Evolutionary conservation across 352 stramenopile species (phyloP), one percentile per base, ranked within the genome.

Genomic region (Phytophthora podocarpi): DNA sequence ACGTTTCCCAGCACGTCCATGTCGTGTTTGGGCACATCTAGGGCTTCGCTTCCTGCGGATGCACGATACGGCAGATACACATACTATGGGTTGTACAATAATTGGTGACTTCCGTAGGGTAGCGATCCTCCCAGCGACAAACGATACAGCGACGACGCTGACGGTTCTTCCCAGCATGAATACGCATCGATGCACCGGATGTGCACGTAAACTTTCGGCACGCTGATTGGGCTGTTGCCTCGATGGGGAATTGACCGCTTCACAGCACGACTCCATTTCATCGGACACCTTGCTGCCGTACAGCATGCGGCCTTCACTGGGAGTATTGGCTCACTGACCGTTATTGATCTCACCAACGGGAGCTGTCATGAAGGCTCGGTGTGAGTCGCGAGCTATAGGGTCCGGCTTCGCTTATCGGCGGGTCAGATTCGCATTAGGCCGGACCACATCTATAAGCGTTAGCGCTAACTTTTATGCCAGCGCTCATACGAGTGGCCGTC

Each of bases 1-100:
- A 55, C n/a, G 35, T 43, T 11, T 46, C 47, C 47, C 34, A 46
- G 16, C 47, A 55, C 13, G 32, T 55, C 47, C 47, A 46, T 6
- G 47, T 24, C 5, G 13, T 3, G 2, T 55, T 11, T 5, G 11
- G 24, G 15, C 48, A 57, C 4, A 13, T 43, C 23, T 26, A 40
- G 5, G 49, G 34, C 16, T 18, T 13, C 11, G 26, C 11, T 28
- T 20, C 18, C 21, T 36, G 10, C 10, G 4, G 16, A 16, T 35
- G 18, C 16, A 55, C 32, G 15, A 32, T 20, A 18, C 13, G 18
- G 13, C 47, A 55, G 11, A 55, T 1, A 15, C 30, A 53, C 2
- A 41, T 18, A 26, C 26, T 8, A 18, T 42, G 20, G 0, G 12
- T 41, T 5, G 21, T 28, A 0, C 45, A 53, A 23, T 41, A 53